Evolutionary conservation across 2,329 filamentous ascomycete genomes (phyloP), one percentile per base, ranked within the genome.

Genomic region (Fusarium sp.): DNA sequence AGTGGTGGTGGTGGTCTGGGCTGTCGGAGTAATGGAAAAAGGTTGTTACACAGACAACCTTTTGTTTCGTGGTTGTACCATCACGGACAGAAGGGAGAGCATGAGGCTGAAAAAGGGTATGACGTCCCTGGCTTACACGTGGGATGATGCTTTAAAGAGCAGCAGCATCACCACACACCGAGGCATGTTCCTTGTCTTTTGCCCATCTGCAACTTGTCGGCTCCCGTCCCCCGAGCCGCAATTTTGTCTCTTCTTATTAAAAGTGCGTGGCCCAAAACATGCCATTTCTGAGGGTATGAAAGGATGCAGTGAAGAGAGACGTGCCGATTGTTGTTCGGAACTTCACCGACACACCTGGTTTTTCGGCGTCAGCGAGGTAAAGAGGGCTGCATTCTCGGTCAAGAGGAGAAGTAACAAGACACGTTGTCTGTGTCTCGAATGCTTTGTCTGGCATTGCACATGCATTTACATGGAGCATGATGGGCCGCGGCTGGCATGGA

Each of bases 261-360:
- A 8, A 16, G 16, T 25, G 20, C 14, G 4, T 29, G 29, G 3
- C 3, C 29, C 25, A 25, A 14, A 31, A 31, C 20, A 27, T 13
- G 36, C 9, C 34, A 36, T 36, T 7, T 7, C 8, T 61, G 10
- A 16, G 11, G n/a, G 11, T 14, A 33, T 27, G n/a, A 20, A 33
- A 38, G 14, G 40, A 46, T 38, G 18, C 6, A 29, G 27, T 4
- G 31, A 8, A 18, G 2, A 20, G 25, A 23, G 25, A 10, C 18
- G 27, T 61, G 50, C 56, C 34, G 55, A 51, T 33, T 38, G 7
- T 36, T 36, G n/a, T n/a, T n/a, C 65, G 65, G 65, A 68, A 68
- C 51, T 65, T 62, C 49, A 27, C 65, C 65, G 65, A 64, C n/a
- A 8, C 14, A 20, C 11, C 31, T 38, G 13, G 27, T 25, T 58